Evolutionary conservation across 2,329 filamentous ascomycete genomes (phyloP), one percentile per base, ranked within the genome.

Genomic region (Chaetomiaceae sp.): DNA sequence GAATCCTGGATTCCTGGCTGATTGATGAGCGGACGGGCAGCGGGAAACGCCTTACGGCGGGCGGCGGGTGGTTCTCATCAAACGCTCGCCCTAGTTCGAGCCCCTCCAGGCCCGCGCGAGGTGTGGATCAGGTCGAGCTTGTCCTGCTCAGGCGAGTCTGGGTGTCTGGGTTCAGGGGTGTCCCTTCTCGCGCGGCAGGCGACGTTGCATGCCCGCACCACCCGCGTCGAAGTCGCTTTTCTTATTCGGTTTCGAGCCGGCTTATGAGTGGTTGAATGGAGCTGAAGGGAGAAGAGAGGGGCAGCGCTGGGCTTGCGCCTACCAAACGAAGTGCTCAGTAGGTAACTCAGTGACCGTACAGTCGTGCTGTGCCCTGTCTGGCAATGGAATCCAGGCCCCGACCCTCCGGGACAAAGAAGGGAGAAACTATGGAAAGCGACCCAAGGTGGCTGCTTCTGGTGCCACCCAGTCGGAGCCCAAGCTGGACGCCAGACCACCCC

Each of bases 31-130:
- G 37, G 34, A 42, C 18, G 26, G 26, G n/a, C n/a, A n/a, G n/a
- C n/a, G n/a, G n/a, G n/a, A n/a, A n/a, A n/a, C n/a, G n/a, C n/a
- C n/a, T n/a, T n/a, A n/a, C n/a, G n/a, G n/a, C n/a, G n/a, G n/a
- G n/a, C n/a, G n/a, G n/a, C n/a, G 26, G 27, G 38, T 20, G 45
- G 12, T 49, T 39, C 51, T 34, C 36, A 48, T 38, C 36, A 48
- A 32, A 54, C 43, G 12, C 40, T 44, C 14, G 22, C 40, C 22
- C 46, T 43, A 24, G 6, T 24, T 5, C 22, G 6, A 24, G 22
- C 29, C 35, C 42, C 27, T 26, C 27, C 36, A n/a, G 42, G 22
- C 20, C 22, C 22, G n/a, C n/a, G n/a, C 35, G 19, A 17, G 34
- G 20, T 37, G 41, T 45, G 46, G 41, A n/a, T n/a, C n/a, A n/a